Conservation (phyloP, 1,284 basidiomycete species). For the Exsudoporus floridanus region DNA sequence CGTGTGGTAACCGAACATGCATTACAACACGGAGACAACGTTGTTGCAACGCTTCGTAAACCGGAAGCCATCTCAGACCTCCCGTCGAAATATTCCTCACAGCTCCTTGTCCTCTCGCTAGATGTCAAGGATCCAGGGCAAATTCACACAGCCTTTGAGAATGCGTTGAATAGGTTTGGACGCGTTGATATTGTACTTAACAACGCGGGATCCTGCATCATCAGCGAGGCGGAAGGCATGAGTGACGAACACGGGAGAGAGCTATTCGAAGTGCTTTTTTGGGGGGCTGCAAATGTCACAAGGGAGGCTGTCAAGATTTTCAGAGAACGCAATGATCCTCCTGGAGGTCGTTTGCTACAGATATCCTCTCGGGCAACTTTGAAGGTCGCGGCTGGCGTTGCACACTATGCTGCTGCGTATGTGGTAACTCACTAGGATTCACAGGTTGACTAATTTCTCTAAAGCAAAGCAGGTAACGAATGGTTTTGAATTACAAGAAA, state of each 20-base stretch:
- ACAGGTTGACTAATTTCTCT: conserved; percentile 1
- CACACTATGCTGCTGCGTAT: conserved; percentile 33
- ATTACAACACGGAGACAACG: conserved; percentile 26
- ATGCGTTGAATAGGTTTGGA: conserved; percentile 29
- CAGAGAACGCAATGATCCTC: conserved; percentile 37
- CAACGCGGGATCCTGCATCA: conserved; percentile 29
- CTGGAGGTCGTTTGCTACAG: conserved; percentile 36
- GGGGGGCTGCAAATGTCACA: conserved; percentile 37
- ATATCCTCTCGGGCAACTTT: conserved; percentile 22
- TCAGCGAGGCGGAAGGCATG: conserved; percentile 34
- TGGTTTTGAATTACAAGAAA: neutral
- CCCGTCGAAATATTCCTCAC: conserved; percentile 31
- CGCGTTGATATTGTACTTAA: conserved; percentile 37
- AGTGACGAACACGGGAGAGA: conserved; percentile 33
- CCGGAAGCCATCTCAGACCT: conserved; percentile 21
- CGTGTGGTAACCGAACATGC: conserved; percentile 27
- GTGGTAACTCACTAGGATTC: conserved; percentile 7
- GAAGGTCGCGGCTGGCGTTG: conserved; percentile 14
- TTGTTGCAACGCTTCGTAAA: conserved; percentile 28
- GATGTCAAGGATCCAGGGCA: conserved; percentile 26
- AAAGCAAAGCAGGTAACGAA: conserved; percentile 28
- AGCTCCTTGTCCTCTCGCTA: conserved; percentile 41
- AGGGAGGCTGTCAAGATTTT: conserved; percentile 38
- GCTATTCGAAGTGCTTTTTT: conserved; percentile 39
- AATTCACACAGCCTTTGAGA: conserved; percentile 25